phyloP scores from a whole-genome alignment of 2,329 filamentous ascomycete species.

The Falciphora oryzae region DNA sequence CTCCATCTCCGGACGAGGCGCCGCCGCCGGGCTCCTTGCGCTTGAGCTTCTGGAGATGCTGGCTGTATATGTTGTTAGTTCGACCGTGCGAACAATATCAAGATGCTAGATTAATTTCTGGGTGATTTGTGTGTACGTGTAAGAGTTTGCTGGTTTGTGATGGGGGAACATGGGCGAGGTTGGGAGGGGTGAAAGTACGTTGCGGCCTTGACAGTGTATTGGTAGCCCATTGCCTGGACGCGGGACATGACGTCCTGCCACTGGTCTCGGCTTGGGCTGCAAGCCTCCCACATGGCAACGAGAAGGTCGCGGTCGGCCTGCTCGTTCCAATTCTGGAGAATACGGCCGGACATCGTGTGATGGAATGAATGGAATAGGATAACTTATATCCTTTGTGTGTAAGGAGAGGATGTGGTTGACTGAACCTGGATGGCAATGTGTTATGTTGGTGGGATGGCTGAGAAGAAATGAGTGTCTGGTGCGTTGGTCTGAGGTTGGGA shows the following conservation, averaged over 20 bases:
- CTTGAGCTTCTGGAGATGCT: slow-evolving; percentile 30
- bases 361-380: not conserved
- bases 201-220: slow-evolving; percentile 23
- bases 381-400: too few species aligned
- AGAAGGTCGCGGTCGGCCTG: slow-evolving; percentile 25
- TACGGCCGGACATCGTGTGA: slow-evolving; percentile 6
- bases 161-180: not conserved
- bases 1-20: not conserved
- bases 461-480: not conserved
- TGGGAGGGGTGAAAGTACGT: slow-evolving; percentile 17
- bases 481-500: not conserved
- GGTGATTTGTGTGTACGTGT: too few species aligned
- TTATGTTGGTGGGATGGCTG: not conserved
- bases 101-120: not conserved
- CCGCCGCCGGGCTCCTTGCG: slow-evolving; percentile 20
- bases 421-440: not conserved
- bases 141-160: not conserved
- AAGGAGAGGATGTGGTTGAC: not conserved
- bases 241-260: slow-evolving; percentile 19
- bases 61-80: slow-evolving; percentile 18
- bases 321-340: slow-evolving; percentile 19
- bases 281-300: slow-evolving; percentile 18
- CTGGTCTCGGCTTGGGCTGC: slow-evolving; percentile 19
- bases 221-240: slow-evolving; percentile 20
- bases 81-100: slow-evolving; percentile 3